Base-by-base conservation (phyloP, 768 basidiomycete genomes). In the Melanogaster broomeanus region DNA sequence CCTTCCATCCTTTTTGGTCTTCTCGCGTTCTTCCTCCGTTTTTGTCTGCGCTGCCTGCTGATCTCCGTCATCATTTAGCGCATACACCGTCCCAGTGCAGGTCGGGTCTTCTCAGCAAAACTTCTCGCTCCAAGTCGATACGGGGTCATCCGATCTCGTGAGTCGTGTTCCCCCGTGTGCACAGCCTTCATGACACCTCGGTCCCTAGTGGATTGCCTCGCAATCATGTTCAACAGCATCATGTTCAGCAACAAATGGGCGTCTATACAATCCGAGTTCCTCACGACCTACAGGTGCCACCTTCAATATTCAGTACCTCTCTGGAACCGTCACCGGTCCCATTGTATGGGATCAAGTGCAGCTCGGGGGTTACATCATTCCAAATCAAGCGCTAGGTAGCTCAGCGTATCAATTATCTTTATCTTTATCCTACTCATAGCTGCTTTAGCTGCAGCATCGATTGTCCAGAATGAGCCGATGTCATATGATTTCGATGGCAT, bases 91-190 rank as follows among this genome's bases (percentile, higher is more conserved):
- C n/a, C 74, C 82, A 4, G 71, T 87, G 5, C 67, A 61, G 18
- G 72, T 89, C 21, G 88, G 89, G 11, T 47, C 65, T 7, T 67
- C 63, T 9, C 61, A 61, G 28, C 78, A 86, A 49, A 76, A 74
- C 21, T 68, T 87, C 21, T 82, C 79, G 6, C 69, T 91, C 2
- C 88, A 90, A 61, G 78, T 92, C 33, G 90, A 93, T 59, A 89
- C 87, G 0, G 90, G 90, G 25, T 91, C 90, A 0, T 88, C 88
- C 0, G 90, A 93, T 70, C 74, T 90, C 22, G 88, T 90, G 51
- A 59, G 81, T 73, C 27, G 9, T 28, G 28, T 28, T n/a, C 45
- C 27, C 35, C 41, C 31, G 48, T 21, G 10, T n/a, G 34, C 39
- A 18, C 9, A 15, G 41, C 43, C 43, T 46, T 34, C 39, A 18